Conservation (phyloP, 768 basidiomycete species). For the Suillus sp. region DNA sequence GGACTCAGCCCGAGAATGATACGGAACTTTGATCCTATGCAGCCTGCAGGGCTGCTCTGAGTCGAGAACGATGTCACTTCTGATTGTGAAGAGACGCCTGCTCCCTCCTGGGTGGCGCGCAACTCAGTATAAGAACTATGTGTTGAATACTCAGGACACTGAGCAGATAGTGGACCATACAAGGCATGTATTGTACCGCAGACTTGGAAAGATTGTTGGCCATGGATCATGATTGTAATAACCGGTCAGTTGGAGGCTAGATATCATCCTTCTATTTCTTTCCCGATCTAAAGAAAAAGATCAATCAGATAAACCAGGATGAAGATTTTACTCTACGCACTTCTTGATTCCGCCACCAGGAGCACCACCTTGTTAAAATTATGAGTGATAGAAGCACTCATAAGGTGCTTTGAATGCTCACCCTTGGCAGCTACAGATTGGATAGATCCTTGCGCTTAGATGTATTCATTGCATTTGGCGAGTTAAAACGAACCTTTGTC, state of each 20-base stretch:
- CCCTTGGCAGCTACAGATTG: conserved; percentile 33
- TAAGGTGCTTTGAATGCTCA: conserved; percentile 17
- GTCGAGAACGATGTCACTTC: background rate
- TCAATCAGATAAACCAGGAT: conserved; percentile 11
- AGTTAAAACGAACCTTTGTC: conserved; percentile 58
- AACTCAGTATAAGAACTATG: background rate
- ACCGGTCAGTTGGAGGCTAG: background rate
- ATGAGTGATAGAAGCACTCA: conserved; percentile 14
- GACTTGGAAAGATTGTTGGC: background rate
- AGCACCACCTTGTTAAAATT: conserved; percentile 54
- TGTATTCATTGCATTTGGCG: background rate
- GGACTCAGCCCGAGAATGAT: background rate
- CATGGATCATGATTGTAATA: background rate
- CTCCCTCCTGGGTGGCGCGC: background rate
- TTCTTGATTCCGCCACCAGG: conserved; percentile 84
- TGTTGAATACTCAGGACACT: background rate
- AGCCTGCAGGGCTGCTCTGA: background rate
- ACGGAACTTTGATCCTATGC: background rate
- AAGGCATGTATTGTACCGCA: background rate
- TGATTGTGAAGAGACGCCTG: background rate
- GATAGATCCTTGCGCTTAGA: conserved; percentile 1
- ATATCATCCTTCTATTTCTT: conserved; percentile 57
- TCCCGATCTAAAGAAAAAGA: conserved; percentile 51
- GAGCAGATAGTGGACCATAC: background rate
- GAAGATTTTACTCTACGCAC: conserved; percentile 45